Base-by-base conservation (phyloP, 2,329 filamentous ascomycete species). In the Cercospora sp. region DNA sequence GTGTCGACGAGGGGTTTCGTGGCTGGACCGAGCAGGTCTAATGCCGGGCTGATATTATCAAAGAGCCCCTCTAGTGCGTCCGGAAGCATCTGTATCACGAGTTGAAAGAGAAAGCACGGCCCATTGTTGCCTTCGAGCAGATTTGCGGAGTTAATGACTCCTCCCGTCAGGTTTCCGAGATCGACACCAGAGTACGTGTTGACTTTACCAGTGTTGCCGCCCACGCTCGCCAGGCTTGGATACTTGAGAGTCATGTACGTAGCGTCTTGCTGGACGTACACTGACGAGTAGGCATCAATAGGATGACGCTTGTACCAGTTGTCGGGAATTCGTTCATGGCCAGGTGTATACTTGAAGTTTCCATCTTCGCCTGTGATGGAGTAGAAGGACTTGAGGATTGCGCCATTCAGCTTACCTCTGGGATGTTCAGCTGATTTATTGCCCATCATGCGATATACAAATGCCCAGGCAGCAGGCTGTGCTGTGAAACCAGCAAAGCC, bases 141-240 rank as follows among this genome's bases (percentile, higher is more conserved):
- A 18, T 51, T 39, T 13, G 61, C 64, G 12, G 30, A 33, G 33
- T 83, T 42, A 7, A 42, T 42, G 3, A 42, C 16, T n/a, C 36
- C 36, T 8, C 36, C 36, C 16, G 36, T 84, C 2, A 82, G 64
- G 48, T 80, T 69, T 5, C 59, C 68, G 5, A 78, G 61, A 64
- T 81, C 73, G 39, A 70, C 65, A 12, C 69, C 69, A 13, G 67
- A n/a, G 60, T 69, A 74, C 18, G 66, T 70, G 59, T 73, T 70
- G 28, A 71, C 70, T 23, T 55, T 62, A 7, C 72, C 72, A 12
- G 67, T 65, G 66, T 74, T 74, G 20, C 72, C 70, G 5, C 72
- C 71, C 23, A 74, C 64, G 16, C 60, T 60, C 58, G 45, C 69
- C 16, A 65, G 28, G 39, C 48, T 36, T 12, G 69, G 71, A 39